Evolutionary conservation across 352 stramenopile genomes (phyloP).

Genomic region (Pythium coloratum): DNA sequence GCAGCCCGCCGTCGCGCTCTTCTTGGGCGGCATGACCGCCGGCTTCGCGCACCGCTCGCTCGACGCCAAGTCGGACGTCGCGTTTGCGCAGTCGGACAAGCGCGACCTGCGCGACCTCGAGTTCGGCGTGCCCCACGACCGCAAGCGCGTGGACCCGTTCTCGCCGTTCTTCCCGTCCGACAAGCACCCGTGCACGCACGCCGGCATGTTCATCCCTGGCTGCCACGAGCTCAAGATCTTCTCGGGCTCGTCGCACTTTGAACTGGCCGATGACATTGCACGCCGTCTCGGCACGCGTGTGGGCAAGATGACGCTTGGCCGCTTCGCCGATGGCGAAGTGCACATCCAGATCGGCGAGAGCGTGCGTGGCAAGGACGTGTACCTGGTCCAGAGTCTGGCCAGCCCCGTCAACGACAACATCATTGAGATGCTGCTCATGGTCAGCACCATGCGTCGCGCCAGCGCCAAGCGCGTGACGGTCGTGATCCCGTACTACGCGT

Average conservation of each 20-base stretch:
- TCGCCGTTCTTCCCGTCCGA: conserved; percentile 89
- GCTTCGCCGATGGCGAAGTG: conserved; percentile 93
- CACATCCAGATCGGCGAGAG: conserved; percentile 92
- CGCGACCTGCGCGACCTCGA: conserved; percentile 82
- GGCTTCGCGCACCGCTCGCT: conserved; percentile 46
- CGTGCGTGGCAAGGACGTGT: conserved; percentile 93
- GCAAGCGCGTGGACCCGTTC: conserved; percentile 88
- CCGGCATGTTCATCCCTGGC: conserved; percentile 90
- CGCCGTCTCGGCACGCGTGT: conserved; percentile 84
- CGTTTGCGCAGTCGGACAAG: conserved; percentile 57
- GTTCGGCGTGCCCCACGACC: conserved; percentile 83
- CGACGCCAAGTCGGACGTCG: conserved; percentile 19
- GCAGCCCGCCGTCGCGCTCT: conserved; percentile 48
- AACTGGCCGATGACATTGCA: conserved; percentile 90
- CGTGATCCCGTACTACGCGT: conserved; percentile 94
- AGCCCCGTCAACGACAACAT: conserved; percentile 94
- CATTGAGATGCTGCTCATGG: conserved; percentile 94
- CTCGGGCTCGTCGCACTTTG: conserved; percentile 89
- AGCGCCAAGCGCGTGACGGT: conserved; percentile 94
- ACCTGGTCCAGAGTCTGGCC: conserved; percentile 92
- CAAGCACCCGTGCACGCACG: conserved; percentile 90
- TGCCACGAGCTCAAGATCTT: conserved; percentile 94
- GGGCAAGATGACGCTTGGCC: conserved; percentile 85
- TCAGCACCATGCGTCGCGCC: conserved; percentile 91
- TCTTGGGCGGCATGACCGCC: conserved; percentile 51